A percentile compares a stretch with the other conserved stretches of the same genome.
Conservation (phyloP, 2,329 filamentous ascomycete genomes). For the Pseudocercospora musae region DNA sequence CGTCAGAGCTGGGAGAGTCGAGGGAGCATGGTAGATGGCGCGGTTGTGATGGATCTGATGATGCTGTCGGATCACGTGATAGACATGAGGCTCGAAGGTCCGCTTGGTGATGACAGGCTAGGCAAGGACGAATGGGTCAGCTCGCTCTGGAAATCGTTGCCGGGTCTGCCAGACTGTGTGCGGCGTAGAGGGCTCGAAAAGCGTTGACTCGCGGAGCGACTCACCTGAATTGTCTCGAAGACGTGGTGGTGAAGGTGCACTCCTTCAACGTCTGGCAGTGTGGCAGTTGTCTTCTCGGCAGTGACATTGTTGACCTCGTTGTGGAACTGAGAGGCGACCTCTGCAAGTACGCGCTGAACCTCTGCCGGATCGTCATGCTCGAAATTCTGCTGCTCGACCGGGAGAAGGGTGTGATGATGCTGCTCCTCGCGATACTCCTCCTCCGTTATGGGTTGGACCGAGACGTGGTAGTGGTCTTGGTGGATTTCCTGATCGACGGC, state of each 20-base stretch:
- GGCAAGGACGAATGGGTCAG: neutral
- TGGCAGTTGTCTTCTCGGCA: conserved; percentile 48
- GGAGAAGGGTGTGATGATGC: conserved; percentile 56
- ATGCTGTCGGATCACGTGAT: conserved; percentile 68
- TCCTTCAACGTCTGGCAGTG: conserved; percentile 51
- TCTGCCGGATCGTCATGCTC: conserved; percentile 57
- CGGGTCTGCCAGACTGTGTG: neutral
- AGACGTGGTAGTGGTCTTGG: conserved; percentile 70
- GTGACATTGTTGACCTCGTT: conserved; percentile 47
- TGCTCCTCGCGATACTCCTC: conserved; percentile 58
- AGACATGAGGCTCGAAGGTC: conserved; percentile 60
- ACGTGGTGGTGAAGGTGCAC: conserved; percentile 65
- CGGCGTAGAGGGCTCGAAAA: neutral
- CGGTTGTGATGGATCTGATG: conserved; percentile 68
- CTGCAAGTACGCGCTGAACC: conserved; percentile 46
- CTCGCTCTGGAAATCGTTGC: neutral
- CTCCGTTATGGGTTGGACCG: conserved; percentile 62
- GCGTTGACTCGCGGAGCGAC: neutral
- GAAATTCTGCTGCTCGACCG: conserved; percentile 58
- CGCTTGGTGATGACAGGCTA: conserved; percentile 60
- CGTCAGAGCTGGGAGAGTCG: conserved; percentile 60
- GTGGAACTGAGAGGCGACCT: conserved; percentile 54
- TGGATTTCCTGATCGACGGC: conserved; percentile 61
- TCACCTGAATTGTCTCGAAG: conserved; percentile 56
- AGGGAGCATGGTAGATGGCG: conserved; percentile 62